phyloP scores from a whole-genome alignment of 1,284 basidiomycete species.

The Cryptococcus sp. region DNA sequence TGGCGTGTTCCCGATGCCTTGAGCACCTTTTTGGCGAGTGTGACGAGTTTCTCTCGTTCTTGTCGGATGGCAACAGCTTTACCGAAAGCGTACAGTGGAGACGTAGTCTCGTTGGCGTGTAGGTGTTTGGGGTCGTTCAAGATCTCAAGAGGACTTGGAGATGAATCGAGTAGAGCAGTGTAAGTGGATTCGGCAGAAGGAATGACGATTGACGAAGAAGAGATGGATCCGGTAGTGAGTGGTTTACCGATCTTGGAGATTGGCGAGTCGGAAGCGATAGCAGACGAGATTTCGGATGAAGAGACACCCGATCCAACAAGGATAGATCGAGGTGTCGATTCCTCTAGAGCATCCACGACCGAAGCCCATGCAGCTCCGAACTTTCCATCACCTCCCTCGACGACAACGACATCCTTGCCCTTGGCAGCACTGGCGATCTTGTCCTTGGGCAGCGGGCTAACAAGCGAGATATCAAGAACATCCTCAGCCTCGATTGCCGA shows the following conservation, averaged over 20 bases:
- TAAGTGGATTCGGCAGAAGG: conserved; percentile 90
- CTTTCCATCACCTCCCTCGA: conserved; percentile 78
- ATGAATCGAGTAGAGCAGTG: conserved; percentile 83
- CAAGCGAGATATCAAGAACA: conserved; percentile 64
- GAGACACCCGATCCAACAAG: conserved; percentile 42
- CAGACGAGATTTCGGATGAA: conserved; percentile 40
- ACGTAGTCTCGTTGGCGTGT: conserved; percentile 70
- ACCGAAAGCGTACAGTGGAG: conserved; percentile 90
- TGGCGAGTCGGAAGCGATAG: conserved; percentile 29
- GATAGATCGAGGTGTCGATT: conserved; percentile 37
- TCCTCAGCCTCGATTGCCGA: conserved; percentile 52
- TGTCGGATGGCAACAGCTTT: conserved; percentile 78
- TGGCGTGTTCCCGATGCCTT: conserved; percentile 49
- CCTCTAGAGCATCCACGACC: conserved; percentile 36
- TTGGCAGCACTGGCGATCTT: conserved; percentile 61
- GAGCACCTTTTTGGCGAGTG: conserved; percentile 57
- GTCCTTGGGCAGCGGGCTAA: conserved; percentile 63
- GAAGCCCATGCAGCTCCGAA: conserved; percentile 63
- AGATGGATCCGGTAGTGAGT: conserved; percentile 40
- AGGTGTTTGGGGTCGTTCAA: conserved; percentile 77
- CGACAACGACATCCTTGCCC: conserved; percentile 70
- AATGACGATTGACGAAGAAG: conserved; percentile 53
- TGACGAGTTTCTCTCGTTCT: conserved; percentile 61
- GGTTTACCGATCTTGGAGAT: conserved; percentile 35
- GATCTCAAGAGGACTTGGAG: conserved; percentile 74